A percentile compares a stretch with the other conserved stretches of the same genome.
phyloP scores from a whole-genome alignment of 352 stramenopile species.

The Globisporangium takayamanum region DNA sequence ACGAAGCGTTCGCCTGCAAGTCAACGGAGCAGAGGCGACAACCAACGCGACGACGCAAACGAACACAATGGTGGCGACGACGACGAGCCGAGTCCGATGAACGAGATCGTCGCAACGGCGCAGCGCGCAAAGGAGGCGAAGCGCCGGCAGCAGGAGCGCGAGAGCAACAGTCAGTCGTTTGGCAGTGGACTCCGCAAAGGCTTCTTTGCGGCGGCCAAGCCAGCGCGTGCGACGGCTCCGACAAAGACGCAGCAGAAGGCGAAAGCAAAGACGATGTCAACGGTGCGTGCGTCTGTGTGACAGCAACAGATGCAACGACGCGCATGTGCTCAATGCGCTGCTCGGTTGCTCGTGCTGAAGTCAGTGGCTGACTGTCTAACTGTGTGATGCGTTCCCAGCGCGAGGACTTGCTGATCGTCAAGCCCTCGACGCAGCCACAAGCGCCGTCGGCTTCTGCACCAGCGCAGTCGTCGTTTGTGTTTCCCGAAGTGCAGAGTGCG shows the following conservation, averaged over 20 bases:
- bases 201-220: constrained; percentile 40
- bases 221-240: neutral
- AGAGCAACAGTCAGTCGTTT: constrained; percentile 42
- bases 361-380: neutral
- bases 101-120: constrained; percentile 63
- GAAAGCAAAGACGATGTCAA: constrained; percentile 8
- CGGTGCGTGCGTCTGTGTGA: neutral
- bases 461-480: constrained; percentile 33
- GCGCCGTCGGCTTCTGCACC: neutral
- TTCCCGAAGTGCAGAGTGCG: constrained; percentile 70
- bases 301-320: too few relatives aligned
- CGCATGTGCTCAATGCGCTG: too few relatives aligned
- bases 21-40: neutral
- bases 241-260: neutral
- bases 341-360: neutral
- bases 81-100: constrained; percentile 48
- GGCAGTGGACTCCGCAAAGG: constrained; percentile 64
- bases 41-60: constrained; percentile 6
- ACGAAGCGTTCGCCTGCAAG: neutral
- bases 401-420: constrained; percentile 31
- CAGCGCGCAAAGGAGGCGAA: constrained; percentile 49
- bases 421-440: constrained; percentile 3
- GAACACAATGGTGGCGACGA: constrained; percentile 21
- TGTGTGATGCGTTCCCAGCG: constrained; percentile 14
- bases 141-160: constrained; percentile 31